These are phyloP conservation scores for Coffea eugenioides DNA, from an alignment of 257 asterid species.

Conservation along the genomic window DNA sequence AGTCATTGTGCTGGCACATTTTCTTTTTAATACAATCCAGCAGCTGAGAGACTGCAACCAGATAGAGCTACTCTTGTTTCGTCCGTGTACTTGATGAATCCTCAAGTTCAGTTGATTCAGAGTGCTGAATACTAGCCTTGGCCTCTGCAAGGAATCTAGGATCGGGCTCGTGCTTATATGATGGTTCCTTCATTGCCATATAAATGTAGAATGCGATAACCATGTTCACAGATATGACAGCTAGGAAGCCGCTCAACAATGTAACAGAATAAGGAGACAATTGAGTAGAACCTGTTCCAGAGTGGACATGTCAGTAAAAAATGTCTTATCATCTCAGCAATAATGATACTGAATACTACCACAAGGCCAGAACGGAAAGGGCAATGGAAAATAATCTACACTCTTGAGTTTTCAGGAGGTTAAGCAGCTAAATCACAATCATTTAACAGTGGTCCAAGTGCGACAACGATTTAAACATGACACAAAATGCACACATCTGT, in stretches of 20 bases:
- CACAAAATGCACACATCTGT: too few relatives aligned
- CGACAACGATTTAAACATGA: background rate
- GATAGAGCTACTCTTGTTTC: conserved; percentile 23
- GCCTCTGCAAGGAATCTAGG: conserved; percentile 31
- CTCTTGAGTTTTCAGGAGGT: too few relatives aligned
- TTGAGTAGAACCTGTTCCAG: conserved; percentile 48
- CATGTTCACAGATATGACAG: conserved; percentile 78
- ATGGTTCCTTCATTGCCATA: conserved; percentile 83
- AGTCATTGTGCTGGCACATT: too few relatives aligned
- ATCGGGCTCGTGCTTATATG: conserved; percentile 81
- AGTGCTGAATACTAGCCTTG: conserved; percentile 26
- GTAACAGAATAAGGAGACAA: conserved; percentile 66
- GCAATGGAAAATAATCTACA: background rate
- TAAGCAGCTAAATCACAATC: background rate
- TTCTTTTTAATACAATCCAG: too few relatives aligned
- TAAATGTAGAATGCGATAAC: conserved; percentile 73
- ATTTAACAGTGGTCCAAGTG: background rate
- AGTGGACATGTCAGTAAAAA: too few relatives aligned
- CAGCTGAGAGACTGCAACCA: too few relatives aligned
- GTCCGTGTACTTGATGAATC: conserved; percentile 4
- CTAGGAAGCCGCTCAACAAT: conserved; percentile 74
- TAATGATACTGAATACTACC: background rate
- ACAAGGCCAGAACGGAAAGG: background rate
- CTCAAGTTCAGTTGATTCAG: conserved; percentile 13
- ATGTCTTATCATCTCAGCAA: background rate